These are phyloP conservation scores for Cercospora nicotianae DNA, from an alignment of 2,329 filamentous ascomycete genomes.

Conservation along the genomic window DNA sequence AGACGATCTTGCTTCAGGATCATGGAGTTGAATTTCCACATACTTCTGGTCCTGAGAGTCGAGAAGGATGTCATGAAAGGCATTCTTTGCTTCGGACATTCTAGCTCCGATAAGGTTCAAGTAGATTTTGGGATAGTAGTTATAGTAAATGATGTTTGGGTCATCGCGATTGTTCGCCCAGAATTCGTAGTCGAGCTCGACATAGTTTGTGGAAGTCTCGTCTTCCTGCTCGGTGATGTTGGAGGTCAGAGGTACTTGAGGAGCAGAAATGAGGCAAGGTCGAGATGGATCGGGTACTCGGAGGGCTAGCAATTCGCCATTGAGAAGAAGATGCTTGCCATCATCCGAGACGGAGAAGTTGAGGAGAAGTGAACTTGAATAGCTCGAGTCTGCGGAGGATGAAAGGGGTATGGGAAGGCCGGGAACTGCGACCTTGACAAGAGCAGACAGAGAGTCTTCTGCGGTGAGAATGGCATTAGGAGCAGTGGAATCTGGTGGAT, in stretches of 20 bases:
- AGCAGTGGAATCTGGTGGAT: slow-evolving; percentile 4
- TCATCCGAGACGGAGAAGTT: slow-evolving; percentile 9
- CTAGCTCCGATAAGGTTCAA: slow-evolving; percentile 17
- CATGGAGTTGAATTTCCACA: slow-evolving; percentile 1
- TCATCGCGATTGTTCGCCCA: slow-evolving; percentile 15
- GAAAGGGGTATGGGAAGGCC: neutral
- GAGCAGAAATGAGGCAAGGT: slow-evolving; percentile 3
- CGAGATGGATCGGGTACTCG: slow-evolving; percentile 16
- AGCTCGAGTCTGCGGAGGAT: neutral
- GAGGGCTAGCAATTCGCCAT: slow-evolving; percentile 12
- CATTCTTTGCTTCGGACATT: neutral
- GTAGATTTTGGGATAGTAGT: slow-evolving; percentile 18
- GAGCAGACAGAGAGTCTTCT: slow-evolving; percentile 8
- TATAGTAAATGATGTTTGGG: slow-evolving; percentile 18
- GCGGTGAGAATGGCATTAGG: slow-evolving; percentile 8
- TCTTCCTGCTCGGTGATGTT: neutral
- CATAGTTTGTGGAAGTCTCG: neutral
- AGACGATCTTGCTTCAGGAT: slow-evolving; percentile 1
- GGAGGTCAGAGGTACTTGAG: slow-evolving; percentile 3
- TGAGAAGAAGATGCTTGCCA: slow-evolving; percentile 16
- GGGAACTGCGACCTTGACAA: slow-evolving; percentile 19
- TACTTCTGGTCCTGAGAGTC: slow-evolving; percentile 14
- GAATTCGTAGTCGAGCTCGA: slow-evolving; percentile 18
- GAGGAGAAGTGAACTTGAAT: slow-evolving; percentile 9
- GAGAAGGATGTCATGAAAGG: slow-evolving; percentile 5